These are phyloP conservation scores for Colletotrichum kahawae DNA, from an alignment of 2,329 filamentous ascomycete genomes.

Conservation along the genomic window DNA sequence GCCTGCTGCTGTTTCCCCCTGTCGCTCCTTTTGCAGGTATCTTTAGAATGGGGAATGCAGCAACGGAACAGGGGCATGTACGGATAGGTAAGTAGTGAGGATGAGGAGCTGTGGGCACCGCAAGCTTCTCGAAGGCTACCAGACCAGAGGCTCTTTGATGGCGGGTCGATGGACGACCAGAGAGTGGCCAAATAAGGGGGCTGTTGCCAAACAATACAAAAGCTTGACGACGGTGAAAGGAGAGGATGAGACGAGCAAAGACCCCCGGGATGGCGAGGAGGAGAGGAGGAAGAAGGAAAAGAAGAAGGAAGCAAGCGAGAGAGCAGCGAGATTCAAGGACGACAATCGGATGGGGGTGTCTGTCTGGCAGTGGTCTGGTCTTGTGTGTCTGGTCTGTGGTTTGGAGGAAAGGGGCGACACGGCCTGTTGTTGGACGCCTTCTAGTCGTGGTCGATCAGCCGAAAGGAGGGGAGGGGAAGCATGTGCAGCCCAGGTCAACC, in stretches of 20 bases:
- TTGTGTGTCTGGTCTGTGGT: background rate
- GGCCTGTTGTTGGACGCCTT: slow-evolving; percentile 1
- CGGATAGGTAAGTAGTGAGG: background rate
- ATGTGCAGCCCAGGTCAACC: background rate
- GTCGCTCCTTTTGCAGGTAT: background rate
- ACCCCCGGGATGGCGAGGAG: background rate
- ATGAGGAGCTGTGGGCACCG: background rate
- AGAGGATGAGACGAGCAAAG: background rate
- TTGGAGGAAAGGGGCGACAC: slow-evolving; percentile 14
- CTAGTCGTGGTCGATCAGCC: slow-evolving; percentile 17
- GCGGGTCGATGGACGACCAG: background rate
- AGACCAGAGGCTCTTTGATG: background rate
- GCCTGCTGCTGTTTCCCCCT: background rate
- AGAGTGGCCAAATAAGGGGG: background rate
- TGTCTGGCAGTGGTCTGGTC: background rate
- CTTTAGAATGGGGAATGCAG: background rate
- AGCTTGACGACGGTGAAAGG: background rate
- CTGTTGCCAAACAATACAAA: background rate
- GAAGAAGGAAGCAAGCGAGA: background rate
- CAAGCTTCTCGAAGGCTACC: background rate
- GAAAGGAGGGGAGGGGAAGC: slow-evolving; percentile 1
- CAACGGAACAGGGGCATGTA: slow-evolving; percentile 6
- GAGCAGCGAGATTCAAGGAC: slow-evolving; percentile 9
- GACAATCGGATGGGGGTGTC: slow-evolving; percentile 1
- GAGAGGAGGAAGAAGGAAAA: background rate